A percentile compares a stretch with the other conserved stretches of the same genome.
Evolutionary conservation across 805 yeast genomes (phyloP).

Genomic region (Yamadazyma nakazawae): DNA sequence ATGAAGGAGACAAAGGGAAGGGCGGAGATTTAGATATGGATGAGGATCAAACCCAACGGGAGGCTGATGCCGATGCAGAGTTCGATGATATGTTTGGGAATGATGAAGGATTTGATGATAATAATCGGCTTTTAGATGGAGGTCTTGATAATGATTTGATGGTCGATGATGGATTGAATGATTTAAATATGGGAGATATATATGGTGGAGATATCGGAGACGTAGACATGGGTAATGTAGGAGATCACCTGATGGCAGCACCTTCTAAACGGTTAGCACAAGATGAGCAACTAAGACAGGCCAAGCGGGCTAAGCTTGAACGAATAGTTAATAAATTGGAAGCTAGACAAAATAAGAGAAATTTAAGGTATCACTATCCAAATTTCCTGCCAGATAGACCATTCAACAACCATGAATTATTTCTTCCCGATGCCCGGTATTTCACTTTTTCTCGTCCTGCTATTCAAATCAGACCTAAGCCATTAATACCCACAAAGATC

Average conservation of each 20-base stretch:
- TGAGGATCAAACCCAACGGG: conserved; percentile 19
- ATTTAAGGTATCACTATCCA: conserved; percentile 56
- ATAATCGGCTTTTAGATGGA: conserved; percentile 12
- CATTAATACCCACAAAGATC: conserved; percentile 57
- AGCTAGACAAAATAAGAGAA: conserved; percentile 21
- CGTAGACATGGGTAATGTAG: neutral
- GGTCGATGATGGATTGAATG: conserved; percentile 24
- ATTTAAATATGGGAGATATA: conserved; percentile 19
- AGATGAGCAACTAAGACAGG: conserved; percentile 19
- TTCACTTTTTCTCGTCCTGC: conserved; percentile 53
- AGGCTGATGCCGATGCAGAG: conserved; percentile 34
- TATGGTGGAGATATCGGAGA: conserved; percentile 13
- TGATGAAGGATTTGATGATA: conserved; percentile 16
- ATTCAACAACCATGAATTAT: conserved; percentile 62
- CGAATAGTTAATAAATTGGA: conserved; percentile 28
- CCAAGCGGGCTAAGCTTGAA: conserved; percentile 29
- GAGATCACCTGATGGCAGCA: neutral
- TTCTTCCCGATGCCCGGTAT: conserved; percentile 57
- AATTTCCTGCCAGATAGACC: conserved; percentile 53
- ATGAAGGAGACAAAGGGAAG: neutral
- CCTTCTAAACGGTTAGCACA: conserved; percentile 14
- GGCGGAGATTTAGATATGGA: neutral
- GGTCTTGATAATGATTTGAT: conserved; percentile 10
- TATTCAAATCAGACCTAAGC: conserved; percentile 32
- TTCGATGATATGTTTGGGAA: conserved; percentile 39